Conservation (phyloP, 129 eudicot genomes). For the Flaveria robusta region DNA sequence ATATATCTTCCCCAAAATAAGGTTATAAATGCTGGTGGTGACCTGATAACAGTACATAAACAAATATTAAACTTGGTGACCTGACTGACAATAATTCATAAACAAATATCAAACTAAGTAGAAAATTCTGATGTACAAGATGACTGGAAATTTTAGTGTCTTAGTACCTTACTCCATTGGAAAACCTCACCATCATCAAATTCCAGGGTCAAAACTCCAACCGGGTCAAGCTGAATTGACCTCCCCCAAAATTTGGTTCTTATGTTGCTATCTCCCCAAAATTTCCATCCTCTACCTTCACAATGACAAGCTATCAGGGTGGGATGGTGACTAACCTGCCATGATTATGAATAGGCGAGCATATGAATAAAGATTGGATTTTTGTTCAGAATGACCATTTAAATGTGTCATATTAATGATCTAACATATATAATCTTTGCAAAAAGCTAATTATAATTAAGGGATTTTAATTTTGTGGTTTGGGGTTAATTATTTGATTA, state of each 20-base stretch:
- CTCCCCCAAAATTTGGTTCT: conserved; percentile 59
- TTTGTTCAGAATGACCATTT: not conserved
- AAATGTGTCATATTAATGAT: not conserved
- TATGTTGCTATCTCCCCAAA: conserved; percentile 54
- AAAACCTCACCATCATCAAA: conserved; percentile 61
- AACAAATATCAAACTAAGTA: conserved; percentile 12
- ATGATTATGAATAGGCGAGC: conserved; percentile 6
- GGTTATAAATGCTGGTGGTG: conserved; percentile 56
- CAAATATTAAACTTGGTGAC: conserved; percentile 37
- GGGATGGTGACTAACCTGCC: conserved; percentile 61
- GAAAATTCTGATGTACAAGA: not conserved
- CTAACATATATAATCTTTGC: not conserved
- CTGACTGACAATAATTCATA: conserved; percentile 25
- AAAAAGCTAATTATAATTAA: not conserved
- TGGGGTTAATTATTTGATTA: not conserved
- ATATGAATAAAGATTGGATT: not conserved
- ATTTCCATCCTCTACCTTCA: conserved; percentile 64
- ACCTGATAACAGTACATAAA: conserved; percentile 38
- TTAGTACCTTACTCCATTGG: conserved; percentile 63
- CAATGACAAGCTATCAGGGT: conserved; percentile 56
- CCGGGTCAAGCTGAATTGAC: conserved; percentile 63
- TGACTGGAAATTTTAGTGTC: not conserved
- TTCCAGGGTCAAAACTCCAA: conserved; percentile 56
- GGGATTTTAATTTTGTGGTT: not conserved
- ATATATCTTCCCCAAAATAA: conserved; percentile 55